Conservation (phyloP, 345 rosid species). For the Eucalyptus camaldulensis region DNA sequence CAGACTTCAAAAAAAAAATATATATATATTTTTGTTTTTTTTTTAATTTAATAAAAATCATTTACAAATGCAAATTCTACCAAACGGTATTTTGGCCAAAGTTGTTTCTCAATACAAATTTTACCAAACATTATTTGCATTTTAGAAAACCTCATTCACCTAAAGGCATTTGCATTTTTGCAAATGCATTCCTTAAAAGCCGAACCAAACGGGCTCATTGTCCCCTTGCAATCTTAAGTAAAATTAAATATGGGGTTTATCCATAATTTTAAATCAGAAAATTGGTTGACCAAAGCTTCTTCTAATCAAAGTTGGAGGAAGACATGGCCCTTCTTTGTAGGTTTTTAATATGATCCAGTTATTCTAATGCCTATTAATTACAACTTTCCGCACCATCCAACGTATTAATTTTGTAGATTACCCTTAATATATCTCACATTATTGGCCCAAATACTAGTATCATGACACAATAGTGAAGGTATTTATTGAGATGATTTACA, state of each 20-base stretch:
- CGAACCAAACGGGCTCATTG: too few species aligned
- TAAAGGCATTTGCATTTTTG: too few species aligned
- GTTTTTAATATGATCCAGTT: neutral
- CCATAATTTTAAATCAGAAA: neutral
- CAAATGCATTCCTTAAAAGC: too few species aligned
- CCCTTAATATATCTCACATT: neutral
- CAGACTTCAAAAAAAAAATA: too few species aligned
- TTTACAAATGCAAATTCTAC: too few species aligned
- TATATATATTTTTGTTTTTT: too few species aligned
- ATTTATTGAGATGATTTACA: neutral
- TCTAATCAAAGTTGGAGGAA: neutral
- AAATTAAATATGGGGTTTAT: neutral
- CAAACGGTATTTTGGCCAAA: too few species aligned
- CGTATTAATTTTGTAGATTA: neutral
- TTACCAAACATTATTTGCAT: too few species aligned
- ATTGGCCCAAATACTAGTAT: neutral
- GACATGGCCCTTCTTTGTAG: neutral
- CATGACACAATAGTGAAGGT: neutral
- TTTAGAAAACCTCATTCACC: too few species aligned
- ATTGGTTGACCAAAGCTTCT: neutral
- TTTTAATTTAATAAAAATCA: too few species aligned
- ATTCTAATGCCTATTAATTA: neutral
- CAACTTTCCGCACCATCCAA: neutral
- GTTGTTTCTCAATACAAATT: too few species aligned
- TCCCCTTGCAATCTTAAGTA: neutral